Evolutionary conservation across 169 alveolate genomes (phyloP).

Genomic region (Plasmodium adleri): DNA sequence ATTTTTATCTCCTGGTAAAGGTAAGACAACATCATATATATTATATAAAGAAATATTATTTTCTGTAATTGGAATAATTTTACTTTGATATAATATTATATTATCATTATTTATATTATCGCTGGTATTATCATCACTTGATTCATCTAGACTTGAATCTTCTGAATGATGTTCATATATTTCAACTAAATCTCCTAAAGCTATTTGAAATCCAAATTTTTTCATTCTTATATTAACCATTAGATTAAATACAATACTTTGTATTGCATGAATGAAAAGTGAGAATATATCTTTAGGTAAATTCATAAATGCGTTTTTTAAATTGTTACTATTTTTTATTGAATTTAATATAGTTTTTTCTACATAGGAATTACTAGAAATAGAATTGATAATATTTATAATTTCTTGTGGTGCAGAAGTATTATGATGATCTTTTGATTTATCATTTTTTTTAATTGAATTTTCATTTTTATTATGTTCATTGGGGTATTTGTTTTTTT

Average conservation of each 20-base stretch:
- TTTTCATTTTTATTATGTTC: neutral
- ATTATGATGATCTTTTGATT: slow-evolving; percentile 14
- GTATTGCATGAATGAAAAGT: slow-evolving; percentile 94
- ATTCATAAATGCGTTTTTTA: slow-evolving; percentile 86
- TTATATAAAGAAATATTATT: slow-evolving; percentile 87
- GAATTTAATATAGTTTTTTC: slow-evolving; percentile 80
- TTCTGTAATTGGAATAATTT: slow-evolving; percentile 82
- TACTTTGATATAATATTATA: slow-evolving; percentile 39
- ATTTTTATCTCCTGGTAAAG: slow-evolving; percentile 92
- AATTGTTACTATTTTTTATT: slow-evolving; percentile 76
- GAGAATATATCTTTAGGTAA: slow-evolving; percentile 90
- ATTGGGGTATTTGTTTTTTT: neutral
- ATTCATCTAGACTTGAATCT: slow-evolving; percentile 20
- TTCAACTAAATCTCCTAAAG: slow-evolving; percentile 85
- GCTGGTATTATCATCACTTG: slow-evolving; percentile 81
- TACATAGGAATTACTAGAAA: slow-evolving; percentile 68
- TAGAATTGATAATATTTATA: slow-evolving; percentile 35
- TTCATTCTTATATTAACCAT: slow-evolving; percentile 90
- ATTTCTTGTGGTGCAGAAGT: slow-evolving; percentile 21
- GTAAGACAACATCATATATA: slow-evolving; percentile 92
- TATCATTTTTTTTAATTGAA: slow-evolving; percentile 71
- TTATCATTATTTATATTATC: slow-evolving; percentile 59
- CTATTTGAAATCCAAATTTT: slow-evolving; percentile 88
- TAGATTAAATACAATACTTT: slow-evolving; percentile 92
- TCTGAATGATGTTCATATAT: slow-evolving; percentile 13